These are phyloP conservation scores for Saccharomyces jurei DNA, from an alignment of 805 yeast genomes.

Conservation along the genomic window DNA sequence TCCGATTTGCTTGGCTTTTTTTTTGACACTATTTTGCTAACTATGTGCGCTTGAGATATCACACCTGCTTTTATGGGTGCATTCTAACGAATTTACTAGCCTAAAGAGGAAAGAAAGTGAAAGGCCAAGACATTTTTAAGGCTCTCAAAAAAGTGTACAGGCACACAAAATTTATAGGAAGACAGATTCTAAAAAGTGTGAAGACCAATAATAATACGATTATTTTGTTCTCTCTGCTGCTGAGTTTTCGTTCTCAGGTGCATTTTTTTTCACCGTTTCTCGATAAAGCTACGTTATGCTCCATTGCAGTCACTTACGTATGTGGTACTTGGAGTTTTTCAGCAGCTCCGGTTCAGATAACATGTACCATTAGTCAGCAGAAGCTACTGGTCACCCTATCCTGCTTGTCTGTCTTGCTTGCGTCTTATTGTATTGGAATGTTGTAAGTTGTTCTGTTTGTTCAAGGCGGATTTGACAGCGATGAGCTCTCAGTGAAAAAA, in stretches of 20 bases:
- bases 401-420: neutral
- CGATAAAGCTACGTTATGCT: too few species aligned
- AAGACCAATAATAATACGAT: neutral
- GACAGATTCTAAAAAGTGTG: neutral
- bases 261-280: neutral
- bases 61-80: neutral
- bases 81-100: neutral
- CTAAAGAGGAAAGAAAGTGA: neutral
- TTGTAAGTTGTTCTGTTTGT: neutral
- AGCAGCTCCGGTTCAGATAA: neutral
- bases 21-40: neutral
- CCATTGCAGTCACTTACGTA: neutral
- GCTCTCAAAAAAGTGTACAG: neutral
- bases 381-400: neutral
- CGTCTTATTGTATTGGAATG: neutral
- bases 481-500: neutral
- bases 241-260: neutral
- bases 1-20: neutral
- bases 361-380: neutral
- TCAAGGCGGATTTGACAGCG: neutral
- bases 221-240: neutral
- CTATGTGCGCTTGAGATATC: neutral
- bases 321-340: neutral
- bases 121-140: neutral
- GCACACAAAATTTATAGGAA: neutral